A percentile compares a stretch with the other conserved stretches of the same genome.
Evolutionary conservation across 2,329 filamentous ascomycete species (phyloP).

Genomic region (Aspergillus texensis): DNA sequence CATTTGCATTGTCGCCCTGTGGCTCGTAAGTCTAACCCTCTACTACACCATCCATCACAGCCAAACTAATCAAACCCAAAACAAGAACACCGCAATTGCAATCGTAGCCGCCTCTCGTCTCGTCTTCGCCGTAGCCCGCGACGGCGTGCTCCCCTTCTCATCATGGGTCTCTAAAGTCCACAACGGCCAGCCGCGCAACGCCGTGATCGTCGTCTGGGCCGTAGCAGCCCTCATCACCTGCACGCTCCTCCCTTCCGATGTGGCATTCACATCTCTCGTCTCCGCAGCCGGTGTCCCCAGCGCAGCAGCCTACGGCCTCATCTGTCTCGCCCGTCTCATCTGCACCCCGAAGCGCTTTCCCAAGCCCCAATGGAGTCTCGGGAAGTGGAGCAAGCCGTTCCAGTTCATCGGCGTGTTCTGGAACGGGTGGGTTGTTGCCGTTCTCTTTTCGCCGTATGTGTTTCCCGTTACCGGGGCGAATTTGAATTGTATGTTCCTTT

Average conservation of each 20-base stretch:
- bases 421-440: constrained; percentile 55
- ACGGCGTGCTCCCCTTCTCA: constrained; percentile 63
- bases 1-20: constrained; percentile 55
- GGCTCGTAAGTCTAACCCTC: constrained; percentile 48
- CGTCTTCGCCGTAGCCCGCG: constrained; percentile 64
- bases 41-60: not conserved
- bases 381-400: constrained; percentile 49
- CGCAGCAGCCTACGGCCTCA: constrained; percentile 56
- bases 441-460: constrained; percentile 51
- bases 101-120: constrained; percentile 63
- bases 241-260: constrained; percentile 59
- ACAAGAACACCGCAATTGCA: constrained; percentile 60
- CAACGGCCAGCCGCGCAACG: constrained; percentile 61
- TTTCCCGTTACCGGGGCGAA: constrained; percentile 49
- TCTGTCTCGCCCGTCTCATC: constrained; percentile 52
- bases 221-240: constrained; percentile 60
- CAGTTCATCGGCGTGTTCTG: constrained; percentile 52
- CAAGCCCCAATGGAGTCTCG: constrained; percentile 52
- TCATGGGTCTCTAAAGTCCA: constrained; percentile 59
- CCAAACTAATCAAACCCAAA: not conserved
- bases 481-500: constrained; percentile 45
- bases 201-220: constrained; percentile 61
- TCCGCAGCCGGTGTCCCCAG: constrained; percentile 57
- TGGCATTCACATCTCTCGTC: constrained; percentile 58
- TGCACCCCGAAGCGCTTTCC: constrained; percentile 53